Evolutionary conservation across 306 rosid species (phyloP).

Genomic region (Cucurbita maxima): DNA sequence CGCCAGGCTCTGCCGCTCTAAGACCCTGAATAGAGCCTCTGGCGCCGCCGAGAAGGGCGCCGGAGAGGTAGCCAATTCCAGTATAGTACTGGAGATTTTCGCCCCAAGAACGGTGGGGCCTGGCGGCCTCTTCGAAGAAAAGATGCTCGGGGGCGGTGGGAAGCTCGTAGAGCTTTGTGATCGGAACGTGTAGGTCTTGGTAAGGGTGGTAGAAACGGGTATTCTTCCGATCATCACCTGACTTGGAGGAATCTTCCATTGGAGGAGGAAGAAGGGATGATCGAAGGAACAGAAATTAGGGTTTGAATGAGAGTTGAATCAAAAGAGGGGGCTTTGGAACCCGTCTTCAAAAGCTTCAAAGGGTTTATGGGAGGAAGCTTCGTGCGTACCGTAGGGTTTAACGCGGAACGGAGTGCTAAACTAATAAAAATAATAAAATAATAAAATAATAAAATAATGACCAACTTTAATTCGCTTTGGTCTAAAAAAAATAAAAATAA

Average conservation of each 20-base stretch:
- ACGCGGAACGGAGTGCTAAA: background rate
- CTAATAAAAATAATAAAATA: too few relatives aligned
- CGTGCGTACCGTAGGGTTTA: background rate
- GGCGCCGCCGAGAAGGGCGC: conserved; percentile 35
- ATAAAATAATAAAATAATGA: too few relatives aligned
- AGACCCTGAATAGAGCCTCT: conserved; percentile 36
- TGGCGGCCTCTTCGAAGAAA: conserved; percentile 37
- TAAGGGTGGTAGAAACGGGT: conserved; percentile 47
- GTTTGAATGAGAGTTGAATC: background rate
- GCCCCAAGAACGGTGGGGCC: conserved; percentile 56
- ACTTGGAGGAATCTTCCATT: conserved; percentile 34
- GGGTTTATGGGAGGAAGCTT: background rate
- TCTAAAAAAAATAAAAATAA: too few relatives aligned
- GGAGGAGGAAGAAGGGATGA: background rate
- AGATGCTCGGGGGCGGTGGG: conserved; percentile 54
- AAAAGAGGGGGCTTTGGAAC: background rate
- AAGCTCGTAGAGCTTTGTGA: conserved; percentile 47
- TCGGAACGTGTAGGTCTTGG: conserved; percentile 45
- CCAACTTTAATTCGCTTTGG: too few relatives aligned
- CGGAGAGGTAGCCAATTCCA: conserved; percentile 44
- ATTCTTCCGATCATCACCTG: conserved; percentile 5
- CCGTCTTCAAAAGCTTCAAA: background rate
- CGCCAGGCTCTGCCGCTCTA: conserved; percentile 38
- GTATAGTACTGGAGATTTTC: conserved; percentile 57
- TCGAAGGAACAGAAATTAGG: background rate